Base-by-base conservation (phyloP, 2,329 filamentous ascomycete species). In the Beauveria australis region DNA sequence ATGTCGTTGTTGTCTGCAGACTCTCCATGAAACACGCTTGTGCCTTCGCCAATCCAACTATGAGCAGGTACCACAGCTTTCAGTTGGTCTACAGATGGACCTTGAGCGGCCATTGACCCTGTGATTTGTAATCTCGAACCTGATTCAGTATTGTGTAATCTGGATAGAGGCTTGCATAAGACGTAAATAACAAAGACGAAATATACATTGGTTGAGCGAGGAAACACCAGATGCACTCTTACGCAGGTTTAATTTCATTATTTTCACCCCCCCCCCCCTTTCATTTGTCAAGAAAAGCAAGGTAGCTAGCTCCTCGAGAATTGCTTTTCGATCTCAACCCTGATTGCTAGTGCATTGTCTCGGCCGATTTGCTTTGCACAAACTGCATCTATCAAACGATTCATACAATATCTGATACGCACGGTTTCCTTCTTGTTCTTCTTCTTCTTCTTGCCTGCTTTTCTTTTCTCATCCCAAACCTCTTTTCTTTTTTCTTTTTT, bases 11-110 rank as follows among this genome's bases (percentile, higher is more conserved):
- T 7, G 10, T 3, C 37, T 40, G 19, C 46, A 60, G 59, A 55
- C 59, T 30, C 30, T 60, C 1, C 24, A 60, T 18, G 59, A 60
- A 24, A 60, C 59, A 16, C 51, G 59, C n/a, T 22, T 55, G 43
- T 60, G 59, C 24, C 43, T 60, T 18, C 28, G 59, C 8, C 59
- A 60, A 33, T 60, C 59, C 22, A 60, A 60, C 52, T 60, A 60
- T 53, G 59, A 60, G 59, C 59, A 60, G 22, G 59, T 60, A 22
- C 59, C 59, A 7, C 59, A 60, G 59, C 59, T 60, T 22, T 60
- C 59, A 5, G 59, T 60, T 16, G 59, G 59, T 14, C n/a, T 60
- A 14, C 59, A 60, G 12, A 60, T 60, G 59, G 59, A 60, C 24
- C 44, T 60, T 6, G 52, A 60, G 14, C 51, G 44, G 33, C 59